phyloP scores from a whole-genome alignment of 768 basidiomycete genomes.

The Tremella mesenterica region DNA sequence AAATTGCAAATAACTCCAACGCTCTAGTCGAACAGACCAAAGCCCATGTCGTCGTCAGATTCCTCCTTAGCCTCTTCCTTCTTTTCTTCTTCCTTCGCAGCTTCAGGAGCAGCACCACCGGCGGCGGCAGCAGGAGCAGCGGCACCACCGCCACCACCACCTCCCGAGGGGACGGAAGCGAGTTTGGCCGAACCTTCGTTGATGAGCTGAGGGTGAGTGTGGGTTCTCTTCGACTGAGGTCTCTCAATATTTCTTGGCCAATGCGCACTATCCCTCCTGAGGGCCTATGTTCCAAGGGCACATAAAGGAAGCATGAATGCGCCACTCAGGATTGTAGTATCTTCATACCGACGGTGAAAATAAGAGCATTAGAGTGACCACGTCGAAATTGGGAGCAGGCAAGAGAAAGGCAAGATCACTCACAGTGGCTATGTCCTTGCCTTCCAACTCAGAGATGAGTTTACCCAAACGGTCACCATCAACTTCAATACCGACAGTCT shows the following conservation, averaged over 20 bases:
- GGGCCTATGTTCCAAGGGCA: too few species aligned
- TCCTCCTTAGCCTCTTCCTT: slow-evolving; percentile 70
- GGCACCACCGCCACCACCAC: slow-evolving; percentile 49
- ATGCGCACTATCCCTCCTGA: not conserved
- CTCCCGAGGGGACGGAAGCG: slow-evolving; percentile 94
- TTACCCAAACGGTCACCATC: slow-evolving; percentile 71
- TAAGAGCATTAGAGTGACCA: not conserved
- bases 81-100: slow-evolving; percentile 59
- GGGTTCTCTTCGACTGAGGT: not conserved
- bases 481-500: slow-evolving; percentile 74
- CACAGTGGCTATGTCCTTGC: slow-evolving; percentile 78
- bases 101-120: slow-evolving; percentile 53
- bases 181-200: slow-evolving; percentile 86
- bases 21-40: slow-evolving; percentile 88
- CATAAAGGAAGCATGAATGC: too few species aligned
- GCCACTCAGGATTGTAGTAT: too few species aligned
- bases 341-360: too few species aligned
- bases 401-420: slow-evolving; percentile 18
- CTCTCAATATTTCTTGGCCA: not conserved
- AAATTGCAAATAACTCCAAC: too few species aligned
- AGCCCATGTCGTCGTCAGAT: slow-evolving; percentile 97
- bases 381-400: not conserved
- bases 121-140: slow-evolving; percentile 54
- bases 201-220: slow-evolving; percentile 57
- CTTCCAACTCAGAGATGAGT: slow-evolving; percentile 80